Conservation (phyloP, 768 basidiomycete genomes). For the Hygrophoropsis aurantiaca region DNA sequence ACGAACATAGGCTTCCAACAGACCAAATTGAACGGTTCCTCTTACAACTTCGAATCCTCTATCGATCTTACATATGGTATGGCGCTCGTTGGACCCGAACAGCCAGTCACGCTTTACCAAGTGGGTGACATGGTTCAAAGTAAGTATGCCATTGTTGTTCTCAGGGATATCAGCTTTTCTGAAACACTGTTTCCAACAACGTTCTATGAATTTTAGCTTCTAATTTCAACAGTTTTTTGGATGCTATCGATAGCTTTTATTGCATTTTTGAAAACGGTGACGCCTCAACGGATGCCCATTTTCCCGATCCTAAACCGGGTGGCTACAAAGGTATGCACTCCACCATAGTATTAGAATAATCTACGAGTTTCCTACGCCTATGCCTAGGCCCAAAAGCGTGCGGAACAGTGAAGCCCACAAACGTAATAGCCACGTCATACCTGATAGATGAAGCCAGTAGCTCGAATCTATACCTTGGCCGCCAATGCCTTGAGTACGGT, state of each 20-base stretch:
- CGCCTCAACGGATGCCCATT: slow-evolving; percentile 39
- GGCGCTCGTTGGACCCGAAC: slow-evolving; percentile 32
- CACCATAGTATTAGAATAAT: too few relatives aligned
- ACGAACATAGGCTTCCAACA: too few relatives aligned
- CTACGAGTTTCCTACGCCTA: too few relatives aligned
- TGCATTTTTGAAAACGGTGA: slow-evolving; percentile 49
- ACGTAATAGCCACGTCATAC: slow-evolving; percentile 44
- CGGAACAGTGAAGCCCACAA: slow-evolving; percentile 36
- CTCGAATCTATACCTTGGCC: slow-evolving; percentile 31
- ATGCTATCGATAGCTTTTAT: slow-evolving; percentile 43
- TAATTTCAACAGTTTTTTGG: slow-evolving; percentile 44
- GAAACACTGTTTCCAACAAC: too few relatives aligned
- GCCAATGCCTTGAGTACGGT: slow-evolving; percentile 49
- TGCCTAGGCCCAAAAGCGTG: slow-evolving; percentile 27
- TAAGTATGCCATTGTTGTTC: too few relatives aligned
- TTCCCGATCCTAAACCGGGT: slow-evolving; percentile 39
- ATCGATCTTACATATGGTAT: slow-evolving; percentile 69
- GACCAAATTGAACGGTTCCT: slow-evolving; percentile 43
- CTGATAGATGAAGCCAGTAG: slow-evolving; percentile 37
- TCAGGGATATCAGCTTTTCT: too few relatives aligned
- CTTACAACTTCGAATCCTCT: slow-evolving; percentile 58
- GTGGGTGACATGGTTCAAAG: slow-evolving; percentile 34
- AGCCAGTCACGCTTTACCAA: slow-evolving; percentile 28
- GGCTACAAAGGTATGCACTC: slow-evolving; percentile 44
- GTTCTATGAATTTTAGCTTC: slow-evolving; percentile 30